Conservation (phyloP, 2,329 filamentous ascomycete species). For the Teratosphaeria epicoccoides region DNA sequence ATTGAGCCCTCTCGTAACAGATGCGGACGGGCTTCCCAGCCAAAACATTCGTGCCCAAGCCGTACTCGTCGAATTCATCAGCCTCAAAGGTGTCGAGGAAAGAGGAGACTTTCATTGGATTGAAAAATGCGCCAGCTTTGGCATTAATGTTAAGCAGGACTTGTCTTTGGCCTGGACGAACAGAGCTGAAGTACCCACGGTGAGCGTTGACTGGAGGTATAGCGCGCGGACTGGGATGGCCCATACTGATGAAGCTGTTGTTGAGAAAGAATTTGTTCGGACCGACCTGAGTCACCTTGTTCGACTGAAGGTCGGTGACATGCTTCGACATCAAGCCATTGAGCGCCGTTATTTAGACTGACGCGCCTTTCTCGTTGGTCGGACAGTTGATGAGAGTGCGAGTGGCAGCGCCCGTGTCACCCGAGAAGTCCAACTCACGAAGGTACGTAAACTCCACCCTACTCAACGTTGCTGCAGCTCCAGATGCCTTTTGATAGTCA, state of each 20-base stretch:
- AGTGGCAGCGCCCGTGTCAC: background rate
- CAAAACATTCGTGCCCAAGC: background rate
- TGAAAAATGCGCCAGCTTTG: constrained; percentile 48
- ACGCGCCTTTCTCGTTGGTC: background rate
- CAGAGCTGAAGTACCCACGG: constrained; percentile 52
- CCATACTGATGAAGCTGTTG: background rate
- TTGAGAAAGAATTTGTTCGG: constrained; percentile 43
- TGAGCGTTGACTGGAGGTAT: constrained; percentile 37
- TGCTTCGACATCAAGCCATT: constrained; percentile 3
- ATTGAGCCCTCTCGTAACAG: background rate
- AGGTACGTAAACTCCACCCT: background rate
- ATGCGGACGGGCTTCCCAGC: background rate
- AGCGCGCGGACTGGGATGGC: background rate
- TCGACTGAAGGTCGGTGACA: background rate
- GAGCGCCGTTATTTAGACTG: constrained; percentile 1
- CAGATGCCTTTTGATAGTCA: constrained; percentile 1
- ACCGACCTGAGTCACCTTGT: constrained; percentile 36
- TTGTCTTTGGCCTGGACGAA: constrained; percentile 47
- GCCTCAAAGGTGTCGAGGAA: background rate
- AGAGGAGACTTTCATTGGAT: constrained; percentile 19
- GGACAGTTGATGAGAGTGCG: background rate
- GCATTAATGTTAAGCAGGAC: constrained; percentile 55
- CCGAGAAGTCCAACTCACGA: background rate
- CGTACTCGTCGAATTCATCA: background rate
- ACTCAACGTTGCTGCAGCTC: background rate